phyloP scores from a whole-genome alignment of 148 eudicot species.

The Agrostemma githago region DNA sequence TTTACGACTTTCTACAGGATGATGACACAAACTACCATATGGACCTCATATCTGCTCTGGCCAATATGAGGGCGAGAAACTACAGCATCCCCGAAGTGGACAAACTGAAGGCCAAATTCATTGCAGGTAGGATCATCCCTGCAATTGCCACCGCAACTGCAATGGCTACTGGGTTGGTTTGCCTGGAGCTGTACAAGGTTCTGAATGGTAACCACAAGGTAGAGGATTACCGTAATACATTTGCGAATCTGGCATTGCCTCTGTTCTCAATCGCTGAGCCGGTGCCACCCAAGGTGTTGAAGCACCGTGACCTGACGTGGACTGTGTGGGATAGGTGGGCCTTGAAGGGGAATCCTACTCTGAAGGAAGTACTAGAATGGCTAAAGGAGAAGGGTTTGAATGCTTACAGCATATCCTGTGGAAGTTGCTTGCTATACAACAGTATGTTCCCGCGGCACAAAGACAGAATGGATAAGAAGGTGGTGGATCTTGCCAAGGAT shows the following conservation, averaged over 20 bases:
- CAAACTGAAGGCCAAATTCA: constrained; percentile 57
- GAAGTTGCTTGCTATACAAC: constrained; percentile 62
- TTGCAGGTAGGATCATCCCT: constrained; percentile 62
- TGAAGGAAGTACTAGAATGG: constrained; percentile 63
- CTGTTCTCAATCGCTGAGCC: constrained; percentile 61
- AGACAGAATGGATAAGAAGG: constrained; percentile 50
- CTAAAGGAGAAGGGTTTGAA: constrained; percentile 47
- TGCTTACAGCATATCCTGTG: constrained; percentile 68
- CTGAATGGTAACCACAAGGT: constrained; percentile 46
- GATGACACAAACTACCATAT: constrained; percentile 61
- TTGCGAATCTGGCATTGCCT: constrained; percentile 58
- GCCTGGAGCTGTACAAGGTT: constrained; percentile 60
- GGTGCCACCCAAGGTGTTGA: constrained; percentile 52
- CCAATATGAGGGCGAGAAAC: constrained; percentile 74
- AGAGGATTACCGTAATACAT: constrained; percentile 63
- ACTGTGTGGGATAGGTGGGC: constrained; percentile 65
- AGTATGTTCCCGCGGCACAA: constrained; percentile 51
- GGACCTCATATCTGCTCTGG: constrained; percentile 62
- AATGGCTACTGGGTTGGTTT: constrained; percentile 57
- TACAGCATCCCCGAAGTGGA: constrained; percentile 55
- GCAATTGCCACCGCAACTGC: constrained; percentile 60
- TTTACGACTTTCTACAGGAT: constrained; percentile 29
- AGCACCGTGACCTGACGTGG: constrained; percentile 65
- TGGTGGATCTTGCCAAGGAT: constrained; percentile 45
- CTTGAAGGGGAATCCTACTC: constrained; percentile 39